Conservation (phyloP, 306 rosid species). For the Acacia acuminata region DNA sequence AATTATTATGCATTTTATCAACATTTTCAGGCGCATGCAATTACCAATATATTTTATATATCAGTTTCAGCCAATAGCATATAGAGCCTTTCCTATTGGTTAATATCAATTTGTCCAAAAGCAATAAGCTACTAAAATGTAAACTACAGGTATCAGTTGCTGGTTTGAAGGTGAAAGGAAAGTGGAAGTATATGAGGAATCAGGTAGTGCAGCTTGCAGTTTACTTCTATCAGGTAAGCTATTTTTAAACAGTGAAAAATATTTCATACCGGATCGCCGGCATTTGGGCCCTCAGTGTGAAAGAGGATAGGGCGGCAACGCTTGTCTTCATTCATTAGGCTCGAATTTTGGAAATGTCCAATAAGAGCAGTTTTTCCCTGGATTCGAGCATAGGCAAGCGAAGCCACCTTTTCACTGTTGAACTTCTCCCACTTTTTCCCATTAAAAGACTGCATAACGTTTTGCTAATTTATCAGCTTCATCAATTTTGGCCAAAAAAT, state of each 20-base stretch:
- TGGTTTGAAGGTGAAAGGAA: not conserved
- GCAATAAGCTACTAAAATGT: not conserved
- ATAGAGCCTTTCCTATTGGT: not conserved
- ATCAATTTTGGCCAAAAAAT: slow-evolving; percentile 8
- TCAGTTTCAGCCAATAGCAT: not conserved
- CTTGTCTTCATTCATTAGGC: slow-evolving; percentile 80
- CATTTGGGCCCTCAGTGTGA: slow-evolving; percentile 87
- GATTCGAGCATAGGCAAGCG: slow-evolving; percentile 84
- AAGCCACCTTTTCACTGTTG: slow-evolving; percentile 91
- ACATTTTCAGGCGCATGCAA: not conserved
- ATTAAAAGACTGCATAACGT: slow-evolving; percentile 65
- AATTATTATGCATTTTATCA: not conserved
- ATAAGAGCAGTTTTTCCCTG: slow-evolving; percentile 85
- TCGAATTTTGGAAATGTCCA: slow-evolving; percentile 88
- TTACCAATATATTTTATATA: not conserved
- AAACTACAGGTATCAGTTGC: not conserved
- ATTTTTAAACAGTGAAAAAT: slow-evolving; percentile 17
- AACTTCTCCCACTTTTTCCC: slow-evolving; percentile 95
- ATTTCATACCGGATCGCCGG: slow-evolving; percentile 69
- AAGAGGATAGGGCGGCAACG: slow-evolving; percentile 91
- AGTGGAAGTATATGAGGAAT: not conserved
- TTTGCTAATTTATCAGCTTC: slow-evolving; percentile 28
- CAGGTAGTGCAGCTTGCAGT: not conserved
- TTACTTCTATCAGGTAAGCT: slow-evolving; percentile 10
- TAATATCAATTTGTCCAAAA: not conserved